Evolutionary conservation across 257 asterid genomes (phyloP), one percentile per base, ranked within the genome.

Genomic region (Forsythia suspensa): DNA sequence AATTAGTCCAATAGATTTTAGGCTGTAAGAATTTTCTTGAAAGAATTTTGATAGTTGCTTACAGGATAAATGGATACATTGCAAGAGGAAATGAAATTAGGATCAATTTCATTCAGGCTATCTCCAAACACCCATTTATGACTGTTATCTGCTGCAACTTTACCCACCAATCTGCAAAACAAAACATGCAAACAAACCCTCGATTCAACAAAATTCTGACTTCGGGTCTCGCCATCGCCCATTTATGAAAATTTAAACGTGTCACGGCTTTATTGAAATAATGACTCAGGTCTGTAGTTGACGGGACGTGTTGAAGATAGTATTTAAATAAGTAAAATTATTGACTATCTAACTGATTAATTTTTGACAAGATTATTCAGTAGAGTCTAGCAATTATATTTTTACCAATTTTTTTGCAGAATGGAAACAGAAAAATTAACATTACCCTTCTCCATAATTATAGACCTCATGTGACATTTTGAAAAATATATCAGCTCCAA

Each of bases 381-480:
- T 29, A 29, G 34, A 29, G 34, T 29, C 34, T 29, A 29, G 34
- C 34, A 29, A 29, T 29, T 29, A 29, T 1, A 0, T 29, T 29
- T 24, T 24, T 24, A 24, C 24, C 24, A 24, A 24, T 24, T 24
- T 24, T 29, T 29, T 29, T 29, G 34, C 34, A 29, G 34, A 29
- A 29, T 0, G 34, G 34, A 29, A 29, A 29, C 1, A 29, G 34
- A 29, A 29, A 29, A 29, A 29, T 29, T 29, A 29, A 29, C 34
- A 0, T 29, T 82, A 93, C 98, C 98, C 98, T 87, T 93, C 98
- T 77, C 98, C 98, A 82, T 82, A 93, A 66, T 85, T 90, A 76
- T 93, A 93, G 74, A 93, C 98, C 77, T 93, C 94, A 73, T 93
- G 96, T 43, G 98, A 83, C 96, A 93, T 82, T 83, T 93, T 93